Evolutionary conservation across 208 protist species (phyloP), one percentile per base, ranked within the genome.

Genomic region (Leptomonas pyrrhocoris): DNA sequence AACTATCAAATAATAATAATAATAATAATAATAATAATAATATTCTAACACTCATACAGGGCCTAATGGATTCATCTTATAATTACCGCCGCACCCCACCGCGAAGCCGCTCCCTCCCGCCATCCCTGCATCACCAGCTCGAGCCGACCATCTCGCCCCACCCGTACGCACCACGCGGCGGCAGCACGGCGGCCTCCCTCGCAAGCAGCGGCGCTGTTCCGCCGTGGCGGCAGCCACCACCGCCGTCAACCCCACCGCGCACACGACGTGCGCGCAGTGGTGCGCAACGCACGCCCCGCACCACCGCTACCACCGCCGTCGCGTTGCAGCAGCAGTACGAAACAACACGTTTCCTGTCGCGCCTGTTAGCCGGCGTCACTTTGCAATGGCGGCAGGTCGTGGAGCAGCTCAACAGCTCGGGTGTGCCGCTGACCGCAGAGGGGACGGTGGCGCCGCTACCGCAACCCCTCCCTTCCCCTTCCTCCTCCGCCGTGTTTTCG

Each of bases 351-450:
- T 8, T 68, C 4, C 54, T 76, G 4, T 60, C 70, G 7, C 70
- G 62, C 23, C 62, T 76, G 2, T 46, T 76, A 23, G 70, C 62
- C 16, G 70, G 70, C n/a, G 43, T 76, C 19, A 76, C 62, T 34
- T 27, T 76, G 25, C 54, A 68, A 56, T 76, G 70, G 70, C 55
- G 46, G 11, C 27, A 65, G 25, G 70, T 76, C 12, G 58, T 76
- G 55, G 34, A 31, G 28, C 60, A 69, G n/a, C 70, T 76, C 23
- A 30, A 55, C 42, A 45, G 54, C 30, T 27, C 59, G 15, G n/a
- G 45, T 18, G 46, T 65, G 6, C 59, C 59, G 4, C 45, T 53
- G 0, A 55, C 59, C 5, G 27, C 34, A 21, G 38, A 61, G 23
- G 19, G 31, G 4, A 5, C 31, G 16, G 56, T 30, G 48, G 30